Evolutionary conservation across 306 rosid species (phyloP).

Genomic region (Vigna nakashimae): DNA sequence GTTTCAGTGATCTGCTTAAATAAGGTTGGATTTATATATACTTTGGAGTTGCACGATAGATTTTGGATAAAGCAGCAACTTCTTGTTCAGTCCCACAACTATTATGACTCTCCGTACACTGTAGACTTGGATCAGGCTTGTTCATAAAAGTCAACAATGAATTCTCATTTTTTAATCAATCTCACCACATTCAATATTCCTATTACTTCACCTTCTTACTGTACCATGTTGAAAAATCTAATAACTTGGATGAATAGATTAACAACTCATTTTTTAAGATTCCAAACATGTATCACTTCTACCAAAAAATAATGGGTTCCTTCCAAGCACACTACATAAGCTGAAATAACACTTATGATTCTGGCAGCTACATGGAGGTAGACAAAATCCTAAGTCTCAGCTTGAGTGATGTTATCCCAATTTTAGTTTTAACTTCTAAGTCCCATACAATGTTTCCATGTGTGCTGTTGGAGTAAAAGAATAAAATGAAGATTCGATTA

Average conservation of each 20-base stretch:
- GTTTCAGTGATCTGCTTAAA: background rate
- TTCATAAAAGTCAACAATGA: background rate
- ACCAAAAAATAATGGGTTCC: background rate
- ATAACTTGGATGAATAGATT: constrained; percentile 3
- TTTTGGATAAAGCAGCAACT: background rate
- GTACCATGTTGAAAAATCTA: background rate
- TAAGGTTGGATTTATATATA: constrained; percentile 14
- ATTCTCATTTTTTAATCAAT: background rate
- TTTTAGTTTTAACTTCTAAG: background rate
- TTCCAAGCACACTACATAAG: background rate
- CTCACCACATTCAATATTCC: background rate
- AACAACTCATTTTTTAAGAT: constrained; percentile 19
- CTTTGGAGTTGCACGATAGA: background rate
- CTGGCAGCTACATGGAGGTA: background rate
- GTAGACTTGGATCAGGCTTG: background rate
- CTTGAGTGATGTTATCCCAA: background rate
- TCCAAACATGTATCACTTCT: constrained; percentile 13
- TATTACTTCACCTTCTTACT: background rate
- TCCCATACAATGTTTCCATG: background rate
- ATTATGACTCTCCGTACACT: background rate
- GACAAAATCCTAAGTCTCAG: background rate
- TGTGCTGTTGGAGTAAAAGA: constrained; percentile 21
- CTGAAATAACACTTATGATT: constrained; percentile 1
- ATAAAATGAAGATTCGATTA: background rate
- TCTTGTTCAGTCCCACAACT: background rate